Conservation (phyloP, 2,329 filamentous ascomycete species). For the Colletotrichum liriopes region DNA sequence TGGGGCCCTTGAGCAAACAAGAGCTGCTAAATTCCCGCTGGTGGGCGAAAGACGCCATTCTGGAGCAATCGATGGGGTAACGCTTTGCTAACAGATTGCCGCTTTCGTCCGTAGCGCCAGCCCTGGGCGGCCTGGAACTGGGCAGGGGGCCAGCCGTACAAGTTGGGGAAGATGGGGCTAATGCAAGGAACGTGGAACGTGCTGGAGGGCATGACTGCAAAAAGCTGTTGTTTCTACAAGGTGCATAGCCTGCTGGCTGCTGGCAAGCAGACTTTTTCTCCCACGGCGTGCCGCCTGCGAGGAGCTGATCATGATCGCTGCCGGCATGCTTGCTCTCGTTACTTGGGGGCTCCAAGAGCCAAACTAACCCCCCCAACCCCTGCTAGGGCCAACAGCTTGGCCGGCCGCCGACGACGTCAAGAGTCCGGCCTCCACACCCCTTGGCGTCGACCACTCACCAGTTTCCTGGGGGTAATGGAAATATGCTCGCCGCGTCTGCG, state of each 20-base stretch:
- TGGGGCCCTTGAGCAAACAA: not conserved
- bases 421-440: not conserved
- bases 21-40: slow-evolving; percentile 17
- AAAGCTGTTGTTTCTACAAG: not conserved
- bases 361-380: slow-evolving; percentile 1
- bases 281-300: not conserved
- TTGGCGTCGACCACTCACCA: slow-evolving; percentile 33
- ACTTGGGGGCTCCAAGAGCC: not conserved
- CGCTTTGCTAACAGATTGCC: slow-evolving; percentile 42
- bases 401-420: slow-evolving; percentile 36
- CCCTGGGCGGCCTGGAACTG: not conserved
- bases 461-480: slow-evolving; percentile 44
- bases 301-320: slow-evolving; percentile 25
- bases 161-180: slow-evolving; percentile 38
- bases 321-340: slow-evolving; percentile 23
- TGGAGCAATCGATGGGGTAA: slow-evolving; percentile 40
- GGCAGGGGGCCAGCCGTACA: slow-evolving; percentile 12
- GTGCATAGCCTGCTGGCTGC: not conserved
- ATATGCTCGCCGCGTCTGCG: slow-evolving; percentile 27
- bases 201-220: not conserved
- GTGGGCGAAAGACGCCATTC: slow-evolving; percentile 29
- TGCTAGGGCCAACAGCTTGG: slow-evolving; percentile 18
- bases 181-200: slow-evolving; percentile 40
- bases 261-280: slow-evolving; percentile 13
- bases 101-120: slow-evolving; percentile 30